Evolutionary conservation across 192 early-diverging fungal species (phyloP).

Genomic region (Coemansia sp.): DNA sequence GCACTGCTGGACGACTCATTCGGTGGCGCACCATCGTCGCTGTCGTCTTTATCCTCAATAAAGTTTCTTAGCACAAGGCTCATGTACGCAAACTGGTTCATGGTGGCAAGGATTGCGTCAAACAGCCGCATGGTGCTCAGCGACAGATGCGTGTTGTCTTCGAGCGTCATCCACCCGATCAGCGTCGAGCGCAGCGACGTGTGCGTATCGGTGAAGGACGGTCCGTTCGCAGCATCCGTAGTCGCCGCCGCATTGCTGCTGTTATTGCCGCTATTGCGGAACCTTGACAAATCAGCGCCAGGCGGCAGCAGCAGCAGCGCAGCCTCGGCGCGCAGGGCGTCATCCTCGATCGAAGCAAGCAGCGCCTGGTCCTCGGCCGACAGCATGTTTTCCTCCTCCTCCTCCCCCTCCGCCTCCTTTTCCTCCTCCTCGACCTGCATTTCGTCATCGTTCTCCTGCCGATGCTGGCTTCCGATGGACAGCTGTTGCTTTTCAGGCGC

Average conservation of each 20-base stretch:
- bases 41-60: not conserved
- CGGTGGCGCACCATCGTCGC: not conserved
- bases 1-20: not conserved
- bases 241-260: not conserved
- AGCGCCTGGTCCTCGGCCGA: slow-evolving; percentile 42
- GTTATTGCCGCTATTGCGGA: not conserved
- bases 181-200: slow-evolving; percentile 24
- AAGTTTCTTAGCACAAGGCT: slow-evolving; percentile 64
- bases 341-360: slow-evolving; percentile 47
- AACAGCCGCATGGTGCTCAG: slow-evolving; percentile 63
- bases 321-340: slow-evolving; percentile 46
- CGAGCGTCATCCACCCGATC: slow-evolving; percentile 51
- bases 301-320: slow-evolving; percentile 37
- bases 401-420: too few relatives aligned
- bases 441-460: not conserved
- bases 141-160: slow-evolving; percentile 51
- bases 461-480: not conserved
- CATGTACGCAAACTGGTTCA: slow-evolving; percentile 64
- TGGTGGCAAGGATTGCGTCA: slow-evolving; percentile 62
- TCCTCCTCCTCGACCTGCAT: not conserved
- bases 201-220: not conserved
- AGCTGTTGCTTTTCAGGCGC: slow-evolving; percentile 30
- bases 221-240: not conserved
- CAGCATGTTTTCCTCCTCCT: not conserved
- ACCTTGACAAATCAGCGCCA: slow-evolving; percentile 2